These are phyloP conservation scores for Cercospora sojina DNA, from an alignment of 2,329 filamentous ascomycete species.

Conservation along the genomic window DNA sequence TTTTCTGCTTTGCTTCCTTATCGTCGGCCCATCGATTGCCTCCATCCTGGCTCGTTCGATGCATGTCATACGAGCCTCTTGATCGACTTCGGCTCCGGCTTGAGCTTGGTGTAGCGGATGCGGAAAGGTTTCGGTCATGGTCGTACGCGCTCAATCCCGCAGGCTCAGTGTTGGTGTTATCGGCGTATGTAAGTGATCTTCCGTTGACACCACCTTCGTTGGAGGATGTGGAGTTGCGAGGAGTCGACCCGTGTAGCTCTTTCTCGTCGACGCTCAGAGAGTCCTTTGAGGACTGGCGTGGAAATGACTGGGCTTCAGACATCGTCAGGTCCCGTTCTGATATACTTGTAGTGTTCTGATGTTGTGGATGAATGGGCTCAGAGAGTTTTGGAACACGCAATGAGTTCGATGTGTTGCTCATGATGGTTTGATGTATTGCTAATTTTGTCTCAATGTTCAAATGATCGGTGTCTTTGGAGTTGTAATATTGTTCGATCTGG, in stretches of 20 bases:
- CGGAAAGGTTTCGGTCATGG: not conserved
- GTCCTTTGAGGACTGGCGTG: slow-evolving; percentile 1
- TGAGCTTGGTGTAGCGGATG: not conserved
- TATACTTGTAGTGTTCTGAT: not conserved
- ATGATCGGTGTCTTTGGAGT: not conserved
- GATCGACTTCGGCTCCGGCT: slow-evolving; percentile 9
- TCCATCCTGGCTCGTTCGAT: slow-evolving; percentile 9
- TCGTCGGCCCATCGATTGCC: slow-evolving; percentile 3
- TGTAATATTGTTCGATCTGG: not conserved
- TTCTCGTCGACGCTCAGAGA: slow-evolving; percentile 1
- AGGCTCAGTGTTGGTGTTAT: not conserved
- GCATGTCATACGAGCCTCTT: slow-evolving; percentile 4
- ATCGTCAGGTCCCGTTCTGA: not conserved
- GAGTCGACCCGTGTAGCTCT: not conserved
- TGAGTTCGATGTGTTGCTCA: not conserved
- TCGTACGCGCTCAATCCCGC: slow-evolving; percentile 6
- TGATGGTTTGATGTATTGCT: not conserved
- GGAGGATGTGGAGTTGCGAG: not conserved
- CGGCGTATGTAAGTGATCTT: not conserved
- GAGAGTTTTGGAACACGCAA: slow-evolving; percentile 2
- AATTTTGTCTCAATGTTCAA: not conserved
- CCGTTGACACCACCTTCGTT: not conserved
- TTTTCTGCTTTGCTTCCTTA: slow-evolving; percentile 8
- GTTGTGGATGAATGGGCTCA: not conserved
- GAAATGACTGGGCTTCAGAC: slow-evolving; percentile 5